phyloP scores from a whole-genome alignment of 805 yeast genomes.

The Yamadazyma akitaensis region DNA sequence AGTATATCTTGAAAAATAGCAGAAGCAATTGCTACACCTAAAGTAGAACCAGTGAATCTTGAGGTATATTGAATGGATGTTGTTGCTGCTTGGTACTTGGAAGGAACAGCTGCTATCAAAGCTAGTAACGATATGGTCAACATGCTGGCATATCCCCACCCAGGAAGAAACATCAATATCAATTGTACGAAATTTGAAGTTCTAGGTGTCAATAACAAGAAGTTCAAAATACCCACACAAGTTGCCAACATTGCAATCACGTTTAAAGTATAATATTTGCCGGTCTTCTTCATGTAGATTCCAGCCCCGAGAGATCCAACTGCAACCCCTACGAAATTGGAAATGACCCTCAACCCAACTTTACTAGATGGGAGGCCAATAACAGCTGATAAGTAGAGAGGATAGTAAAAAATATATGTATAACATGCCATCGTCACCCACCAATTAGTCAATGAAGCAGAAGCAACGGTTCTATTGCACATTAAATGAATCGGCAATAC shows the following conservation, averaged over 20 bases:
- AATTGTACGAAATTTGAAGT: constrained; percentile 19
- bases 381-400: constrained; percentile 61
- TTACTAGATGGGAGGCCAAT: constrained; percentile 50
- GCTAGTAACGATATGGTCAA: constrained; percentile 72
- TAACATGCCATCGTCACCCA: constrained; percentile 67
- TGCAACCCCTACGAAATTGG: constrained; percentile 70
- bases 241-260: constrained; percentile 32
- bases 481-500: constrained; percentile 63
- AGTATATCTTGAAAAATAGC: constrained; percentile 60
- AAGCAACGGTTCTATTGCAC: constrained; percentile 54
- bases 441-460: constrained; percentile 67
- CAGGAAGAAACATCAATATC: constrained; percentile 47
- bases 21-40: constrained; percentile 71
- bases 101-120: constrained; percentile 70
- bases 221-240: constrained; percentile 38
- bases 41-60: constrained; percentile 81
- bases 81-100: constrained; percentile 72
- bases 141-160: constrained; percentile 63
- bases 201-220: constrained; percentile 23
- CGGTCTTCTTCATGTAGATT: constrained; percentile 24
- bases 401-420: constrained; percentile 64
- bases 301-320: constrained; percentile 21
- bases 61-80: constrained; percentile 89
- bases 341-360: constrained; percentile 56
- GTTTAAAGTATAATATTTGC: constrained; percentile 54